Evolutionary conservation across 148 eudicot species (phyloP), one percentile per base, ranked within the genome.

Genomic region (Rhododendron ferrugineum): DNA sequence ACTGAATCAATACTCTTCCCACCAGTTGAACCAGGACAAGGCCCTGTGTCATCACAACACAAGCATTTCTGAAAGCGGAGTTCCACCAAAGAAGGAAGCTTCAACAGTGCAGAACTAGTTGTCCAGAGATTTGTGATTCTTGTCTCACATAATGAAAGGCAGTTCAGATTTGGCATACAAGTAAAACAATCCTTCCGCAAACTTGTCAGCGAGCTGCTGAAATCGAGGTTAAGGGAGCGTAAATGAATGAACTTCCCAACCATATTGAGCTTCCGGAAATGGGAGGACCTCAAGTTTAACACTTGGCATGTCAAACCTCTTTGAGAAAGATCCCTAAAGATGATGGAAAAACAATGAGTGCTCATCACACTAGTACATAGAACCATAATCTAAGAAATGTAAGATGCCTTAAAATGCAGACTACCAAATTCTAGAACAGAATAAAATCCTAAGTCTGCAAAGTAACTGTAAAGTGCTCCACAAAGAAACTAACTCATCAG

Each of bases 81-180:
- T 85, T 92, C 93, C 86, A 85, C 82, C 64, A 92, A 86, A 32
- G 88, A 89, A 36, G 90, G 90, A 85, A 92, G 90, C 87, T 92
- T 92, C 49, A 85, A 78, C 18, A 92, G 84, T 73, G 92, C 91
- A 22, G 91, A 88, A 82, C 86, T 87, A 66, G 93, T 92, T 78
- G 91, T 90, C 93, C 93, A 92, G 52, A 92, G 90, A 87, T 92
- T 92, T 77, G 90, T 54, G 52, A 92, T 85, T 87, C 90, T 92
- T 68, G 93, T 92, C 84, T 73, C 93, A 73, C 93, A 92, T 56
- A 92, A 86, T 6, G 93, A 92, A 76, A 92, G 90, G 85, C 84
- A 83, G 78, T 87, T 90, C 58, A 92, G 49, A 87, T 88, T 92
- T 73, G 93, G 93, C 93, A 92, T 92, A 70, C 86, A 89, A 60